A percentile compares a stretch with the other conserved stretches of the same genome.
Conservation (phyloP, 208 protist genomes). For the Trypanosoma rangeli region DNA sequence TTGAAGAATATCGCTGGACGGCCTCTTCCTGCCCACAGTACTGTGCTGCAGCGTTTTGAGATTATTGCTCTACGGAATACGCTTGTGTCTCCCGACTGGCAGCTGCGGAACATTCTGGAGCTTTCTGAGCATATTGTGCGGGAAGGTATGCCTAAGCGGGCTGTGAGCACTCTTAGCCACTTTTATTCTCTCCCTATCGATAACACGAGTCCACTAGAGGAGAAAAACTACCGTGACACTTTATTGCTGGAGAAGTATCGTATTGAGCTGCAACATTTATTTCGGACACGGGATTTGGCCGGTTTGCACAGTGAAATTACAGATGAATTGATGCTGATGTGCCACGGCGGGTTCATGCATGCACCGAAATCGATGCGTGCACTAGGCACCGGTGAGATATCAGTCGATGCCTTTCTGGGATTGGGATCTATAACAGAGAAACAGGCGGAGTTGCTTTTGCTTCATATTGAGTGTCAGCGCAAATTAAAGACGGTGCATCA, state of each 20-base stretch:
- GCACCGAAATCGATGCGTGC: not conserved
- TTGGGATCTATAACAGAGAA: constrained; percentile 25
- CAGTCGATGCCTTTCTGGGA: constrained; percentile 1
- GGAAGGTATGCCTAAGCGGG: constrained; percentile 66
- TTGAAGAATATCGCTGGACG: constrained; percentile 75
- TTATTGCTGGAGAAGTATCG: constrained; percentile 70
- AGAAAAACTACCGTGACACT: constrained; percentile 43
- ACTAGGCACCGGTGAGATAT: not conserved
- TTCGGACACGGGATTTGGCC: constrained; percentile 31
- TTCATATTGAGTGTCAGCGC: constrained; percentile 63
- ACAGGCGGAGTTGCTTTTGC: constrained; percentile 68
- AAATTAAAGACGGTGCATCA: constrained; percentile 16
- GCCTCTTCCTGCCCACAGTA: constrained; percentile 50
- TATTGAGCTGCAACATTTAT: constrained; percentile 54
- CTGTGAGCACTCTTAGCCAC: constrained; percentile 47
- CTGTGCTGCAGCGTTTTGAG: constrained; percentile 68
- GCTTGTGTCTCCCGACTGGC: constrained; percentile 69
- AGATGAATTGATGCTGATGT: constrained; percentile 9
- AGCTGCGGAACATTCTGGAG: constrained; percentile 72
- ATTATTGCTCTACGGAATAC: constrained; percentile 71
- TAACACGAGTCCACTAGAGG: constrained; percentile 19
- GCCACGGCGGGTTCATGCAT: not conserved
- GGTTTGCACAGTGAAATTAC: constrained; percentile 52
- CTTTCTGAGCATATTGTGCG: constrained; percentile 70
- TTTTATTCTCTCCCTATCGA: constrained; percentile 42